Conservation (phyloP, 2,329 filamentous ascomycete species). For the Alternaria triticina region DNA sequence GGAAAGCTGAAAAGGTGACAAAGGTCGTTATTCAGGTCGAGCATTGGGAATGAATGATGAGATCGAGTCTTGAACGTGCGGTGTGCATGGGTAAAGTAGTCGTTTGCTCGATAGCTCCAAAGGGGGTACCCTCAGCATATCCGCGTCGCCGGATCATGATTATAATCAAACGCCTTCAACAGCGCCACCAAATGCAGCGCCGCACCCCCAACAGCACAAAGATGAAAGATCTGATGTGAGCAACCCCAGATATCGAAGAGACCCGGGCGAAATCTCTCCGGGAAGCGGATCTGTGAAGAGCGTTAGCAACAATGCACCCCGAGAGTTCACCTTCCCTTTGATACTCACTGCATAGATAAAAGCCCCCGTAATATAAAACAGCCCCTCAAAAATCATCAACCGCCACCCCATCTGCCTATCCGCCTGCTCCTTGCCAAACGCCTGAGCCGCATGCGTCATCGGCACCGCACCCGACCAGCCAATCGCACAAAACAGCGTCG, state of each 20-base stretch:
- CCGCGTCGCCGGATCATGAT: slow-evolving; percentile 5
- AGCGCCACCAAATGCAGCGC: slow-evolving; percentile 1
- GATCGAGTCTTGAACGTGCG: not conserved
- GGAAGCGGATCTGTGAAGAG: slow-evolving; percentile 1
- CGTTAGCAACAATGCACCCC: no score
- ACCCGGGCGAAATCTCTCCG: slow-evolving; percentile 4
- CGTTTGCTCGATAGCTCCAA: not conserved
- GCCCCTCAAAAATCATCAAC: slow-evolving; percentile 6
- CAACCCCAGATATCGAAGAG: slow-evolving; percentile 7
- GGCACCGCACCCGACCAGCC: slow-evolving; percentile 11
- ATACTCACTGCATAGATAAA: slow-evolving; percentile 10
- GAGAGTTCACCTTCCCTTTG: rapidly evolving
- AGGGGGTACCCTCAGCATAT: not conserved
- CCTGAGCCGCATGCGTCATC: slow-evolving; percentile 12
- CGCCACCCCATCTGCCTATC: slow-evolving; percentile 12
- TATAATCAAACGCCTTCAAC: slow-evolving; percentile 5
- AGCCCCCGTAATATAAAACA: slow-evolving; percentile 6
- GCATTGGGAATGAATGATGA: not conserved
- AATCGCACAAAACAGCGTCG: slow-evolving; percentile 9
- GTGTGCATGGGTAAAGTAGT: not conserved
- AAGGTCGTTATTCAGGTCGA: not conserved
- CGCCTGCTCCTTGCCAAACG: slow-evolving; percentile 8
- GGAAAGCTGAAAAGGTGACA: not conserved
- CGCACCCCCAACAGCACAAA: slow-evolving; percentile 4
- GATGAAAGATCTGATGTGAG: slow-evolving; percentile 10